Evolutionary conservation across 164 flowering plant genomes (phyloP), one percentile per base, ranked within the genome.

Genomic region (Tinospora cordifolia): DNA sequence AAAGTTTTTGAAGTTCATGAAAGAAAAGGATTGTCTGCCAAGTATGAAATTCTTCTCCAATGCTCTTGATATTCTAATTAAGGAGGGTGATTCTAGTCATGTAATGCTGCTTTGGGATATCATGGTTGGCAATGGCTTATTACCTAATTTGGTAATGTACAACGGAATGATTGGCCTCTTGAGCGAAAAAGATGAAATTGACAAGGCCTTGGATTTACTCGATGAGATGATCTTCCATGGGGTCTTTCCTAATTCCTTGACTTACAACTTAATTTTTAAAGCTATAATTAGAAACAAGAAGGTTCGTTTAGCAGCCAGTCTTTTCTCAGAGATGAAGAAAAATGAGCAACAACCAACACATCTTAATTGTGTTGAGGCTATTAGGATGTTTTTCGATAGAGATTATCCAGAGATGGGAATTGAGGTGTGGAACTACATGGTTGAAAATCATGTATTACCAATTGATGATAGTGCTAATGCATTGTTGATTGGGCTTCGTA

Each of bases 31-130:
- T 49, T 89, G 93, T 78, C 78, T 88, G 13, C 97, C 95, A 76
- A 84, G 90, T 83, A 83, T 87, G 88, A 89, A 83, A 73, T 89
- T 91, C 79, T 87, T 89, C 71, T 79, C 87, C 60, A 84, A 80
- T 75, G 89, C 93, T 54, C 78, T 91, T 73, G 87, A 84, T 80
- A 71, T 86, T 74, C 84, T 91, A 69, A 67, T 81, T 66, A 81
- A 80, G 78, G 76, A 75, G 65, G 86, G 85, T 63, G 85, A 89
- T 73, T 63, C 78, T 0, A 69, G 68, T 34, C 78, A 79, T 57
- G 90, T 86, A 25, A 27, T 86, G 25, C 62, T 63, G 3, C 70
- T 91, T 47, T 89, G 94, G 94, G 91, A 85, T 63, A 72, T 79
- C 21, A 84, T 91, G 88, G 83, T 87, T 34, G 83, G 78, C 44